Evolutionary conservation across 108 stramenopile genomes (phyloP), one percentile per base, ranked within the genome.

Genomic region (Cyclostephanos tholiformis): DNA sequence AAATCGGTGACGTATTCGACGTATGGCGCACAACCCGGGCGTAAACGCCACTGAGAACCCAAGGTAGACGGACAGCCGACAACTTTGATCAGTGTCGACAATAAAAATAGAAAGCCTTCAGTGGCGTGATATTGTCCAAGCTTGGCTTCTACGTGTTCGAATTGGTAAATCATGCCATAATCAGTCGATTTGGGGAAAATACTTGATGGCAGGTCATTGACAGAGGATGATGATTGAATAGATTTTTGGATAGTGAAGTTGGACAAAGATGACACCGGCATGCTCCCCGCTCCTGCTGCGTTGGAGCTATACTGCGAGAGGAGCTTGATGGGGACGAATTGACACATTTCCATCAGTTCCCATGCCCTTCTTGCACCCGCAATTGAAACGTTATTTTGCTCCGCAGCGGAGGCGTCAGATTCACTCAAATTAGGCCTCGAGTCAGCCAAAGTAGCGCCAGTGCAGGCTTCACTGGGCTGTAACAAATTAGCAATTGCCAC

Each of bases 1-100:
- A 88, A 93, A 49, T 89, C 68, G 19, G 76, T 74, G 1, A 90
- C 87, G 67, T 90, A 92, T 79, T 92, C 91, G 25, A 95, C 67
- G 63, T 95, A 95, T 6, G 94, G 91, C 22, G 89, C 63, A 66
- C 84, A 87, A 16, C 94, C 94, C 22, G 89, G 69, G 17, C 90
- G 89, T 17, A 77, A 64, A n/a, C 94, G 84, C 85, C 84, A 88
- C 19, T 77, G 71, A 11, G 76, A 68, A 13, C 94, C 94, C 56
- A 95, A 73, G 35, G 82, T 67, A 7, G 82, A 71, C 39, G 94
- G 91, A 49, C 88, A 93, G 11, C 87, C 89, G 8, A 63, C 89
- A 19, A 66, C 50, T 63, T 69, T 71, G 20, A 95, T 59, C n/a
- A 95, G 84, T 20, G 90, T 76, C 13, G 84, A 71, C 55, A 95